Evolutionary conservation across 208 protist genomes (phyloP).

Genomic region (Acanthamoeba royreba): DNA sequence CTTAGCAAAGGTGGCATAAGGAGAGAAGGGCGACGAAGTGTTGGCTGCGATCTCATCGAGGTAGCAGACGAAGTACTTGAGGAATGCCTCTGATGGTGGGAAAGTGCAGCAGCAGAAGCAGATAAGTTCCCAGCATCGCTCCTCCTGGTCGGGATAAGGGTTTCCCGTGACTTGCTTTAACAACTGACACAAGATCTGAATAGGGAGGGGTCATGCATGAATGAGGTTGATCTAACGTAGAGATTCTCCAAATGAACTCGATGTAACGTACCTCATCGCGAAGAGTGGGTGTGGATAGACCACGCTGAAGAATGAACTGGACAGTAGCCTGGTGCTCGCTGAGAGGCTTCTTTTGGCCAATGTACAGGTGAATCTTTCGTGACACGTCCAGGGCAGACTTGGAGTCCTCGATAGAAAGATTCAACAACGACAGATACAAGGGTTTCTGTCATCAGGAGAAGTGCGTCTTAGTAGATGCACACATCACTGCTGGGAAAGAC

Average conservation of each 20-base stretch:
- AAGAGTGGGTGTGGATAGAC: background rate
- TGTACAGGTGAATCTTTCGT: conserved; percentile 5
- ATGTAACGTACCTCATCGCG: background rate
- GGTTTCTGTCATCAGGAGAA: background rate
- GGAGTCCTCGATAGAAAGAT: background rate
- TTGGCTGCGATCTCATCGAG: background rate
- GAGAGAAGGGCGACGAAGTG: background rate
- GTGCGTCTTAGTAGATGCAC: background rate
- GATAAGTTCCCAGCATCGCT: conserved; percentile 37
- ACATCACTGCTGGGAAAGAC: background rate
- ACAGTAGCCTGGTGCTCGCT: background rate
- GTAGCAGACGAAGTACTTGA: conserved; percentile 36
- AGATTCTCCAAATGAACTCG: background rate
- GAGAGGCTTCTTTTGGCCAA: background rate
- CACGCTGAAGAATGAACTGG: conserved; percentile 3
- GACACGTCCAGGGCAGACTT: conserved; percentile 43
- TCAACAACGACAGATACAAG: background rate
- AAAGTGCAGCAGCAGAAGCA: background rate
- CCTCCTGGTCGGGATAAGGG: background rate
- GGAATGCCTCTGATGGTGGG: background rate
- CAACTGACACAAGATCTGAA: conserved; percentile 29
- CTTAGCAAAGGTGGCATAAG: background rate
- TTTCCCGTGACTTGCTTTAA: conserved; percentile 22
- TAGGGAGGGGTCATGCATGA: background rate
- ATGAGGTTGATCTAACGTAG: background rate